Base-by-base conservation (phyloP, 164 flowering plant species). In the Stephania japonica region DNA sequence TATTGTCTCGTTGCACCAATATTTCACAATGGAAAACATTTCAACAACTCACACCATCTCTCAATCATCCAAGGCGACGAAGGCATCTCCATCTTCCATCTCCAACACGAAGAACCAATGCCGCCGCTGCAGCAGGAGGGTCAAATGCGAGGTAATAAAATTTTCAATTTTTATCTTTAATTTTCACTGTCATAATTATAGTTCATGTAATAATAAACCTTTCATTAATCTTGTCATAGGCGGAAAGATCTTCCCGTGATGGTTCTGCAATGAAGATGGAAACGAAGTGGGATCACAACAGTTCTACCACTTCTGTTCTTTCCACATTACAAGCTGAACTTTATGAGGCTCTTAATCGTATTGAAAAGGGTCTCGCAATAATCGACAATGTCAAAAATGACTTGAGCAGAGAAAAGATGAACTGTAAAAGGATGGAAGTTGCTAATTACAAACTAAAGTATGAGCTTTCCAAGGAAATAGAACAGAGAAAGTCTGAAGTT, bases 251-350 rank as follows among this genome's bases (percentile, higher is more conserved):
- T 26, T 75, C 82, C 27, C 73, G 81, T 68, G 76, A 85, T 62
- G 85, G 86, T 74, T 77, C 89, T 42, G 90, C 89, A 44, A 91
- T 89, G 97, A 98, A 96, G 83, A 89, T 97, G 19, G 94, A 92
- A 70, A 96, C 99, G 77, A 93, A 96, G 76, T 96, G 99, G 99
- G 90, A 90, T 67, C 94, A 96, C 44, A 76, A 77, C 24, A 81
- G 82, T 25, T 79, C 81, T 73, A 84, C 87, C 72, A 83, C 80
- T 19, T 81, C 96, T 2, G 77, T 79, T 56, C 83, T 90, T 62
- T 83, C 98, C 42, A 74, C 91, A 1, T 87, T 93, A 47, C 86
- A 90, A 82, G 72, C 84, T 69, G 93, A 95, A 75, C 91, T 93
- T 72, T 87, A 84, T 80, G 87, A 83, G 79, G 92, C 98, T 69